These are phyloP conservation scores for Arthroderma uncinatum DNA, from an alignment of 2,329 filamentous ascomycete genomes.

Conservation along the genomic window DNA sequence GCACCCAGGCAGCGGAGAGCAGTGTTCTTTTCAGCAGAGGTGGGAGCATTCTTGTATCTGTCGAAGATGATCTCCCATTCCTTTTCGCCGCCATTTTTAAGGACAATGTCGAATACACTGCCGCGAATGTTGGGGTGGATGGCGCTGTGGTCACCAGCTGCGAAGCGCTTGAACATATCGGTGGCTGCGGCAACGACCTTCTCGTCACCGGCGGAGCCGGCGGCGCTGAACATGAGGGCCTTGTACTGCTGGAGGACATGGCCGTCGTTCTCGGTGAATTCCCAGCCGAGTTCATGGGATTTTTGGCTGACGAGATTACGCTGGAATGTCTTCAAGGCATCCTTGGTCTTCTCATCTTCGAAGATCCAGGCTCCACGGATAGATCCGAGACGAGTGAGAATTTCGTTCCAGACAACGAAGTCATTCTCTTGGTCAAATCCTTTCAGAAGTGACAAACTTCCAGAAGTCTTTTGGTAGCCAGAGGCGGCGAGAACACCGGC, in stretches of 20 bases:
- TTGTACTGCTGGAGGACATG: slow-evolving; percentile 95
- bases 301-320: slow-evolving; percentile 64
- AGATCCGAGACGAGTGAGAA: slow-evolving; percentile 64
- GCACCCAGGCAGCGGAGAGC: slow-evolving; percentile 75
- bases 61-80: slow-evolving; percentile 73
- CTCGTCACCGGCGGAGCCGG: slow-evolving; percentile 70
- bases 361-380: slow-evolving; percentile 81
- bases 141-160: slow-evolving; percentile 63
- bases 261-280: slow-evolving; percentile 70
- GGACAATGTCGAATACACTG: slow-evolving; percentile 72
- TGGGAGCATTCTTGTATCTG: slow-evolving; percentile 62
- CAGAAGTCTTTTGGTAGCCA: slow-evolving; percentile 88
- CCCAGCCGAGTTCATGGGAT: slow-evolving; percentile 80
- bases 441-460: slow-evolving; percentile 72
- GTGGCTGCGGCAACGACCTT: slow-evolving; percentile 67
- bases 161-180: slow-evolving; percentile 82
- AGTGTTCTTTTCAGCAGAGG: slow-evolving; percentile 81
- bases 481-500: slow-evolving; percentile 80
- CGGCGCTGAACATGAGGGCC: slow-evolving; percentile 73
- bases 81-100: slow-evolving; percentile 73
- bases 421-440: slow-evolving; percentile 71
- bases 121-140: slow-evolving; percentile 86
- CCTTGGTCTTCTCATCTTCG: slow-evolving; percentile 58
- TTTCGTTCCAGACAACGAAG: slow-evolving; percentile 92
- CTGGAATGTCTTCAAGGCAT: slow-evolving; percentile 75